Evolutionary conservation across 2,329 filamentous ascomycete genomes (phyloP).

Genomic region (Microascus cirrosus): DNA sequence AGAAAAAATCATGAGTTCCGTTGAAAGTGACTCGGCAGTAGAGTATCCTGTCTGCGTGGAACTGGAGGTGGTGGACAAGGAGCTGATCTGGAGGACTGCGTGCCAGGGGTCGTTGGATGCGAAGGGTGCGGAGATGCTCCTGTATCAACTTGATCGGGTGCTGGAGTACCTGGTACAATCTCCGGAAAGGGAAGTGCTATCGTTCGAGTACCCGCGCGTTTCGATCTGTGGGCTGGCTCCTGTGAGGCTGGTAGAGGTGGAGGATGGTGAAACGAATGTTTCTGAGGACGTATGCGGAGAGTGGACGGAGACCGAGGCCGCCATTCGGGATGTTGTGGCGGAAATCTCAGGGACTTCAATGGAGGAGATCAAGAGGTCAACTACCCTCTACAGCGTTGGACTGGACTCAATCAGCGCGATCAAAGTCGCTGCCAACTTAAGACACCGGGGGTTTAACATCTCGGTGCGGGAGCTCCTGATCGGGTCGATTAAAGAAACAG

Average conservation of each 20-base stretch:
- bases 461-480: conserved; percentile 61
- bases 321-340: conserved; percentile 36
- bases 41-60: conserved; percentile 79
- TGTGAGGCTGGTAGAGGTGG: conserved; percentile 2
- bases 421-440: conserved; percentile 64
- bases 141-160: conserved; percentile 48
- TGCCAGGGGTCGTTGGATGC: conserved; percentile 45
- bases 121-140: conserved; percentile 33
- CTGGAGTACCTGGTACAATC: conserved; percentile 42
- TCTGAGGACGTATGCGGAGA: background rate
- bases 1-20: conserved; percentile 44
- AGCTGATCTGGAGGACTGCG: conserved; percentile 60
- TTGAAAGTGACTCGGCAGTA: conserved; percentile 53
- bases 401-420: conserved; percentile 89
- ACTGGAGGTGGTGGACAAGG: conserved; percentile 49
- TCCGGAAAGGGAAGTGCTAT: conserved; percentile 38
- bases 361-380: conserved; percentile 44
- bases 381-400: conserved; percentile 72
- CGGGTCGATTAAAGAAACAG: conserved; percentile 55
- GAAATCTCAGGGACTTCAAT: conserved; percentile 49
- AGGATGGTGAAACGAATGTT: background rate
- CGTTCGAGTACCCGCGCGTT: conserved; percentile 36
- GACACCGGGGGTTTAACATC: conserved; percentile 49
- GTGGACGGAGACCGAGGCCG: conserved; percentile 23
- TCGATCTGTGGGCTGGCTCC: conserved; percentile 54